Evolutionary conservation across 192 early-diverging fungal species (phyloP), one percentile per base, ranked within the genome.

Genomic region (Coemansia sp.): DNA sequence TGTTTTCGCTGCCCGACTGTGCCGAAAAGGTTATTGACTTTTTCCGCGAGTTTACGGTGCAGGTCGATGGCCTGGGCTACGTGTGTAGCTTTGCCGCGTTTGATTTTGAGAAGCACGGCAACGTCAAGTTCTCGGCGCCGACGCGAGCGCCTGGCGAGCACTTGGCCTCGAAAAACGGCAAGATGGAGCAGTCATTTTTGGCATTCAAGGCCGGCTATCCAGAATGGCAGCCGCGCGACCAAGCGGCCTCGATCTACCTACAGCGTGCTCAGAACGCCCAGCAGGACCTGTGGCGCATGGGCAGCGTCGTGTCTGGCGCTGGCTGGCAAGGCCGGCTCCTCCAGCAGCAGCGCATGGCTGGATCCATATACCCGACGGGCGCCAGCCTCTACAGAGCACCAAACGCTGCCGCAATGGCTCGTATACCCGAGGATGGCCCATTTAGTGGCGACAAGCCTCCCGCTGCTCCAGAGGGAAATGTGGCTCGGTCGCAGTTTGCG

Each of bases 121-220:
- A 98, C 63, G 87, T 87, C 8, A 88, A 90, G 74, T 96, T 94
- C 67, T 92, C 94, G 1, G 94, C 91, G 2, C 92, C 91, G 1
- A 82, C 83, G 17, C 71, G 74, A 19, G 77, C 83, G 6, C 77
- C 78, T 20, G 79, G 87, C 42, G 89, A 89, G 12, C 83, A 89
- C 22, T 81, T 88, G 62, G 63, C 89, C 1, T 93, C 91, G 1
- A 92, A 95, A 59, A 87, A 94, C 54, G 97, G 95, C 32, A 99
- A 99, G 76, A 98, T 99, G 98, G 96, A 98, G 79, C 93, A 94
- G 70, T 94, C 93, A 4, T 96, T 99, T 68, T 62, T 99, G 65
- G 94, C 93, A 57, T 99, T 99, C 76, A 97, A 97, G 83, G 86
- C 88, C 10, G 89, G 97, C 70, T 91, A 99, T 71, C 97, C 96